Percentiles rank a stretch among this genome's conserved stretches.
These are phyloP conservation scores for Cunninghamia lanceolata DNA, from an alignment of 75 land plant genomes.

Conservation along the genomic window DNA sequence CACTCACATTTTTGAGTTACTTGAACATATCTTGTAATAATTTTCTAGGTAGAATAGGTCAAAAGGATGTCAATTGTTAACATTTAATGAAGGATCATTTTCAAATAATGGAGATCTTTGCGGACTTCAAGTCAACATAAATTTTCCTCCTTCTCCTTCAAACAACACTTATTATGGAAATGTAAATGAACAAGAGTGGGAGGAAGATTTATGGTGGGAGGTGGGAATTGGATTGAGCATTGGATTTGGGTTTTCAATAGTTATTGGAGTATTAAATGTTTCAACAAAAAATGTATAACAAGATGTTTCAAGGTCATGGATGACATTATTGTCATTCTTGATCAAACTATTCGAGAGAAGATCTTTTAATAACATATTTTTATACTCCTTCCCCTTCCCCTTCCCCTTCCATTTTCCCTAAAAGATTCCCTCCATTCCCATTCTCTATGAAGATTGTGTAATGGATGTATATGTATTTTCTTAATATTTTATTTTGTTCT, in stretches of 20 bases:
- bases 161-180: neutral
- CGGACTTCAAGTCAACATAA: slow-evolving; percentile 2
- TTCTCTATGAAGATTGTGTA: too few relatives aligned
- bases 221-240: neutral
- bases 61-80: neutral
- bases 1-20: neutral
- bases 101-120: slow-evolving; percentile 9
- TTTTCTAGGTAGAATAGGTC: slow-evolving; percentile 8
- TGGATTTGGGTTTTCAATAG: neutral
- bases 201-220: neutral
- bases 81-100: neutral
- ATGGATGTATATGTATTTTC: too few relatives aligned
- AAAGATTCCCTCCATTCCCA: neutral
- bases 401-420: neutral
- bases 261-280: neutral
- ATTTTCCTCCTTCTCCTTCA: neutral
- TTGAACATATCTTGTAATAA: slow-evolving; percentile 11
- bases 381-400: neutral
- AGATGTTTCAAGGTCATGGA: neutral
- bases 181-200: neutral
- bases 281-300: neutral
- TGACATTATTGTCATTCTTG: neutral
- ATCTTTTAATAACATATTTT: too few relatives aligned
- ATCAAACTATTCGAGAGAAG: too few relatives aligned
- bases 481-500: too few relatives aligned